Evolutionary conservation across 768 basidiomycete species (phyloP).

Genomic region (Cubamyces sp.): DNA sequence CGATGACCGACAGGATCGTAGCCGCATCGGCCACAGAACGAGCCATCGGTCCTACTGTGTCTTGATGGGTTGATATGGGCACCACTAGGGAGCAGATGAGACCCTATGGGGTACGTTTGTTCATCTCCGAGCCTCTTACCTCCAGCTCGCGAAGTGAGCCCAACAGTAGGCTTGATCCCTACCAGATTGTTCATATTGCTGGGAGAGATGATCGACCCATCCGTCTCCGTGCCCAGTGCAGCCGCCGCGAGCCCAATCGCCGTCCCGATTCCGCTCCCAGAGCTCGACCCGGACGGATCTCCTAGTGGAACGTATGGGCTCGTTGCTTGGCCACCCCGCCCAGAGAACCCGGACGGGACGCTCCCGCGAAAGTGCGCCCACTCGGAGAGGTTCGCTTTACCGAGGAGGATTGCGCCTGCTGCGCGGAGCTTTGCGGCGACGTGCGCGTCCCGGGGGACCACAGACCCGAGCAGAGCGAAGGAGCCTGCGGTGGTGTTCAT

Average conservation of each 20-base stretch:
- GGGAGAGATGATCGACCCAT: conserved; percentile 53
- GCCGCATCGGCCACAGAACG: conserved; percentile 42
- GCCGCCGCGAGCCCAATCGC: conserved; percentile 49
- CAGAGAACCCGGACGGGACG: conserved; percentile 49
- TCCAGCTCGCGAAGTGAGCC: conserved; percentile 40
- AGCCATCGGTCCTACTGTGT: conserved; percentile 42
- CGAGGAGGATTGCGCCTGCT: conserved; percentile 46
- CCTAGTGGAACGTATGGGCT: conserved; percentile 47
- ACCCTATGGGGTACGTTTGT: background rate
- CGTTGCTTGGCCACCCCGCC: conserved; percentile 50
- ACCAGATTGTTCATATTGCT: conserved; percentile 46
- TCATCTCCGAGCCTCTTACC: conserved; percentile 29
- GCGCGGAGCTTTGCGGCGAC: conserved; percentile 37
- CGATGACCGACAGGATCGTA: conserved; percentile 43
- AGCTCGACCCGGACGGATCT: conserved; percentile 45
- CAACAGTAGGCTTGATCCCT: conserved; percentile 44
- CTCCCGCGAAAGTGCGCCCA: conserved; percentile 47
- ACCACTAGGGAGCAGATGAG: conserved; percentile 38
- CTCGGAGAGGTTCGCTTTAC: conserved; percentile 50
- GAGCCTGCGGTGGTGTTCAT: conserved; percentile 45
- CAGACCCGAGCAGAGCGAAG: conserved; percentile 38
- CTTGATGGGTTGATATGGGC: conserved; percentile 46
- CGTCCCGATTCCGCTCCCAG: conserved; percentile 45
- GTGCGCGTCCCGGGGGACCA: conserved; percentile 40
- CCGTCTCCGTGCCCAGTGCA: conserved; percentile 51